Percentiles rank a stretch among this genome's conserved stretches.
phyloP scores from a whole-genome alignment of 208 protist species.

The Trypanosoma cruzi region DNA sequence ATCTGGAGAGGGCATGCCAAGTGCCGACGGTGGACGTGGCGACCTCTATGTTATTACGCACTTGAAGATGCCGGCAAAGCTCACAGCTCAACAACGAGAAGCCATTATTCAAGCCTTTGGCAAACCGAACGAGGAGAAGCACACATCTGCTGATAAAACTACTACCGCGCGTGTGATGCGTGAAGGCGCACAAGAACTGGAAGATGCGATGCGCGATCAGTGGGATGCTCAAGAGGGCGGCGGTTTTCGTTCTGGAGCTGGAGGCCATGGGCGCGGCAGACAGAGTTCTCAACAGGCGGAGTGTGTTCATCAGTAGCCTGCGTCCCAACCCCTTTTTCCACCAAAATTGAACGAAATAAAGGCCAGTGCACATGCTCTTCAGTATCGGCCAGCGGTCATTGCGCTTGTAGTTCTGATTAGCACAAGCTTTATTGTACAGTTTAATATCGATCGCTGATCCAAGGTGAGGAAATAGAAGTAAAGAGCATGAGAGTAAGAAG shows the following conservation, averaged over 20 bases:
- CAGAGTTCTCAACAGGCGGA: conserved; percentile 52
- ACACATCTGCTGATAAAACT: conserved; percentile 53
- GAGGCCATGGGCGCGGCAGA: conserved; percentile 32
- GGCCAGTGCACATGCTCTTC: not conserved
- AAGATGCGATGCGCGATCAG: conserved; percentile 69
- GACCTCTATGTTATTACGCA: conserved; percentile 85
- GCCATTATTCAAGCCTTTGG: conserved; percentile 74
- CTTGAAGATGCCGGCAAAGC: conserved; percentile 80
- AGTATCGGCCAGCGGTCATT: not conserved
- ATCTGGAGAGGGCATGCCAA: conserved; percentile 86
- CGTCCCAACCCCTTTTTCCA: not conserved
- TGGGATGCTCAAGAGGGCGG: conserved; percentile 66
- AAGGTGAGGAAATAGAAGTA: not conserved
- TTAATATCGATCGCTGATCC: not conserved
- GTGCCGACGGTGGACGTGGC: conserved; percentile 62
- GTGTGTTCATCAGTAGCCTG: conserved; percentile 69
- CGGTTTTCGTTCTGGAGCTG: conserved; percentile 10
- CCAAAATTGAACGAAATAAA: conserved; percentile 6
- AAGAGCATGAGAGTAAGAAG: not conserved
- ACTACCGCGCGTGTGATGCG: conserved; percentile 80
- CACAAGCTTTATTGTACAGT: not conserved
- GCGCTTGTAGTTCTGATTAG: conserved; percentile 5
- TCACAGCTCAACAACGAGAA: conserved; percentile 66
- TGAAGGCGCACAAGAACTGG: conserved; percentile 73
- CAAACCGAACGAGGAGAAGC: conserved; percentile 30